Base-by-base conservation (phyloP, 192 early-diverging fungal species). In the Coemansia sp. region DNA sequence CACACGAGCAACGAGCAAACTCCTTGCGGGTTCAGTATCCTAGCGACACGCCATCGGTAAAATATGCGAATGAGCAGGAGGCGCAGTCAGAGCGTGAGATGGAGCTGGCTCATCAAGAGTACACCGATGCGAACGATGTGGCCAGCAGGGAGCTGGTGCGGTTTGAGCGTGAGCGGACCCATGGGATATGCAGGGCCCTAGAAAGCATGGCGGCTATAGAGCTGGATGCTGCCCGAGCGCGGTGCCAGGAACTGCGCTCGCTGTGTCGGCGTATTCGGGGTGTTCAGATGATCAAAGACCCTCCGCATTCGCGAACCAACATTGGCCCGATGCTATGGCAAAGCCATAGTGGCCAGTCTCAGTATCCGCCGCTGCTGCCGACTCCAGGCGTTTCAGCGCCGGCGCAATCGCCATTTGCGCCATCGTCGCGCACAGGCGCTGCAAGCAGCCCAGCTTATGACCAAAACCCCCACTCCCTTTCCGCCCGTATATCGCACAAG, bases 291-390 rank as follows among this genome's bases (percentile, higher is more conserved):
- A 46, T 69, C 21, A 65, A 58, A 20, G 73, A 76, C 11, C 73
- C 73, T 16, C 73, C 73, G 0, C 73, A 66, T 31, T 37, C 73
- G 17, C 51, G 73, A 8, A 76, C 73, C 5, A 70, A 62, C n/a
- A 76, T 76, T 32, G 73, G 73, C 0, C 66, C 73, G 5, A 57
- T 76, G 48, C 60, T 76, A 23, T 76, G 73, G 73, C 66, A 65
- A 6, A 31, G 53, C 0, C 51, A 64, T 3, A 60, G 45, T 5
- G 16, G 23, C 3, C 15, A 21, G 21, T 16, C 20, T 4, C 51
- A 40, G 21, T 41, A 54, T 2, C 50, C 40, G 23, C 40, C 54
- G 21, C 55, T 56, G 61, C 30, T 50, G 51, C 21, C 28, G 16
- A 60, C 64, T 21, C 58, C 58, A 4, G 31, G 53, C 5, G 43